Conservation (phyloP, 164 flowering plant genomes). For the Macadamia integrifolia region DNA sequence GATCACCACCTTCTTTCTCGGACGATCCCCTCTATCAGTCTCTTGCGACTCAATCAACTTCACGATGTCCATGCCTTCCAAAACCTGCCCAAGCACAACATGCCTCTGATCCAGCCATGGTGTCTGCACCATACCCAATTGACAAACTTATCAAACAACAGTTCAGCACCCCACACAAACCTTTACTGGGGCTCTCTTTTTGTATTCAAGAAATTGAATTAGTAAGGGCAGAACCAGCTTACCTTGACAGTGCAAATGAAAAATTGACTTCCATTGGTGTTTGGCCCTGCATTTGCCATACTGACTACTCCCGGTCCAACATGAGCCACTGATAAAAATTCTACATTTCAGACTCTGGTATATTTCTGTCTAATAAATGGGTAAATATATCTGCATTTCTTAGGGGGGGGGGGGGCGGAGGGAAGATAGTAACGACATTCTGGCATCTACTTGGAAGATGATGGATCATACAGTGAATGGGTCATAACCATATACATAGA, state of each 20-base stretch:
- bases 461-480: neutral
- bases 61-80: constrained; percentile 92
- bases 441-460: neutral
- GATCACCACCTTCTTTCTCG: constrained; percentile 62
- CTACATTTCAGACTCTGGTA: neutral
- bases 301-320: constrained; percentile 32
- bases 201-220: neutral
- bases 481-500: neutral
- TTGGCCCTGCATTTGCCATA: constrained; percentile 58
- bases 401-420: neutral
- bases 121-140: constrained; percentile 48
- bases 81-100: constrained; percentile 92
- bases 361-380: too few species aligned
- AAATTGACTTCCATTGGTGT: constrained; percentile 98
- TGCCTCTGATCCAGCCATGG: constrained; percentile 96
- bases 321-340: constrained; percentile 24
- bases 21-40: constrained; percentile 94
- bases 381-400: too few species aligned
- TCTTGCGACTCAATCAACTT: constrained; percentile 79
- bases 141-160: neutral
- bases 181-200: too few species aligned
- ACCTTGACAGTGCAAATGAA: constrained; percentile 98
- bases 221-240: constrained; percentile 1
- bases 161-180: neutral
- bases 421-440: neutral